These are phyloP conservation scores for Hirsutella thompsonii DNA, from an alignment of 2,329 filamentous ascomycete species.

Conservation along the genomic window DNA sequence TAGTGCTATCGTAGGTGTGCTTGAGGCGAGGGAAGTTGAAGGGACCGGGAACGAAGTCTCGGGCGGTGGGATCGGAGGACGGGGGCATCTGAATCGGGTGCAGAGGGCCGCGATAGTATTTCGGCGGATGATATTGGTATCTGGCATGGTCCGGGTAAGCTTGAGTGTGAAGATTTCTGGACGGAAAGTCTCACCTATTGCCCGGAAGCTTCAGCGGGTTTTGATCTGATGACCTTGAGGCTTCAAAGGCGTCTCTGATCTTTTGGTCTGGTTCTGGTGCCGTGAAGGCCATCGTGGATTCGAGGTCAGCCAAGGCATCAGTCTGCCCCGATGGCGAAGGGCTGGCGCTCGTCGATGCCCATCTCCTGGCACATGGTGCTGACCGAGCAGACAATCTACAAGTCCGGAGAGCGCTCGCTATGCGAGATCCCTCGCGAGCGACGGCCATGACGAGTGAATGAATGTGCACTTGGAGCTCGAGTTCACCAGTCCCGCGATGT, in stretches of 20 bases:
- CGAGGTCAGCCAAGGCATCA: constrained; percentile 32
- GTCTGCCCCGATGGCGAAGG: constrained; percentile 12
- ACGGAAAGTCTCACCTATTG: constrained; percentile 23
- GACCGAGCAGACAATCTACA: constrained; percentile 13
- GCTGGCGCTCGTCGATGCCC: constrained; percentile 31
- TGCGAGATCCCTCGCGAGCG: constrained; percentile 25
- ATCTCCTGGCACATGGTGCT: constrained; percentile 21
- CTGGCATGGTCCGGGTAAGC: constrained; percentile 29
- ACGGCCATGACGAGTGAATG: constrained; percentile 26
- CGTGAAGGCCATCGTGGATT: constrained; percentile 34
- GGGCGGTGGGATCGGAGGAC: constrained; percentile 73
- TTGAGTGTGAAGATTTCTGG: not conserved
- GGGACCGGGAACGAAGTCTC: constrained; percentile 79
- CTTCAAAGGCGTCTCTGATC: constrained; percentile 26
- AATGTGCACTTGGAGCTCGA: not conserved
- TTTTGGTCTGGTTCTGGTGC: constrained; percentile 26
- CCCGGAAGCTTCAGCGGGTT: constrained; percentile 29
- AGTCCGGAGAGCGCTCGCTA: constrained; percentile 17
- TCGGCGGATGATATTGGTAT: constrained; percentile 90
- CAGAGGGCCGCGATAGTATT: constrained; percentile 86
- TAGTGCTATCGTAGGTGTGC: constrained; percentile 79
- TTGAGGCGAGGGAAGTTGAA: constrained; percentile 79
- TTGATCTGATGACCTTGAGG: constrained; percentile 19
- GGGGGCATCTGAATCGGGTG: constrained; percentile 88
- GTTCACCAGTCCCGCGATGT: not conserved